phyloP scores from a whole-genome alignment of 371 early-diverging fungal genomes.

The Rhizopus delemar region DNA sequence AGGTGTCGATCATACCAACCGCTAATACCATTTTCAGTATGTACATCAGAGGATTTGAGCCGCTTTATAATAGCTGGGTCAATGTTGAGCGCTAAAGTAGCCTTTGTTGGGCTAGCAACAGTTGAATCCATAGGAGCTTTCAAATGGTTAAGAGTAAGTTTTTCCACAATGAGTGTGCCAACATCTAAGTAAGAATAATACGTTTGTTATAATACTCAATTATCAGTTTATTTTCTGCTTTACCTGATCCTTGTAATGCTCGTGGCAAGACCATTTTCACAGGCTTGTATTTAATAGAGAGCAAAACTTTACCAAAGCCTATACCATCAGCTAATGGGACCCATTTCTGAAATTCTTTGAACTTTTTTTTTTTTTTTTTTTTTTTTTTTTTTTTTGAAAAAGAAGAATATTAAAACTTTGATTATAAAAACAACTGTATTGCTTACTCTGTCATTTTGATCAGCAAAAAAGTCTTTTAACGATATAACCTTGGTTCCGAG shows the following conservation, averaged over 20 bases:
- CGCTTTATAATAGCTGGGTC: constrained; percentile 34
- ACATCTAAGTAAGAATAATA: constrained; percentile 23
- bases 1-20: constrained; percentile 33
- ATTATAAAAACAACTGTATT: neutral
- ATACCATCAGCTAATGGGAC: constrained; percentile 36
- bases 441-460: constrained; percentile 26
- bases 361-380: constrained; percentile 6
- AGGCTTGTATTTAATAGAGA: constrained; percentile 44
- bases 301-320: constrained; percentile 44
- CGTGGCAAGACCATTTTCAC: constrained; percentile 37
- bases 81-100: constrained; percentile 31
- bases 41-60: constrained; percentile 26
- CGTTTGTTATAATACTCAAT: neutral
- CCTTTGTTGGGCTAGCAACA: constrained; percentile 18
- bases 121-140: neutral
- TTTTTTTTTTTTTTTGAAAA: neutral
- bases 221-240: neutral
- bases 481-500: constrained; percentile 30
- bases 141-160: constrained; percentile 7
- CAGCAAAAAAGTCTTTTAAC: constrained; percentile 31
- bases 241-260: constrained; percentile 34
- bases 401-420: neutral
- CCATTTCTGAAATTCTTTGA: constrained; percentile 42
- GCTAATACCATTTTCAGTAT: neutral
- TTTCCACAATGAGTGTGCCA: constrained; percentile 41